These are phyloP conservation scores for Thymus quinquecostatus DNA, from an alignment of 257 asterid genomes.

Conservation along the genomic window DNA sequence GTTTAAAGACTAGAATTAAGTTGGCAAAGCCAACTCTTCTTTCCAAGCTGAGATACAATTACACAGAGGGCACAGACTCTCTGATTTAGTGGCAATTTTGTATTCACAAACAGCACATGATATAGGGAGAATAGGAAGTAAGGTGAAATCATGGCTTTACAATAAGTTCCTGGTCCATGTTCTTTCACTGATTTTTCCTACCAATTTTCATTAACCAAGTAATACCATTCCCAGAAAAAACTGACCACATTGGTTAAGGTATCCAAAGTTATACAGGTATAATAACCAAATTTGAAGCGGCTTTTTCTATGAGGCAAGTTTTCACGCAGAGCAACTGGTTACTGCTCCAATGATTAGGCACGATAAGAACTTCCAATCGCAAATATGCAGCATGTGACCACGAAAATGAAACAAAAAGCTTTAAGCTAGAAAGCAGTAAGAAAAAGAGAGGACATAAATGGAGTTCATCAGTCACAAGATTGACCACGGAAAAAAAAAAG, in stretches of 20 bases:
- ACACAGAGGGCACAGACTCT: too few species aligned
- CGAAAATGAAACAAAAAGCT: neutral
- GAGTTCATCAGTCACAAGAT: neutral
- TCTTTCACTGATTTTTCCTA: too few species aligned
- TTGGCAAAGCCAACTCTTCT: too few species aligned
- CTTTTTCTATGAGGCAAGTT: neutral
- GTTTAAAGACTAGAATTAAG: too few species aligned
- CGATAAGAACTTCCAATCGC: neutral
- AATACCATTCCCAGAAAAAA: neutral
- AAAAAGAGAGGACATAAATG: neutral
- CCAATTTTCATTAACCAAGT: neutral
- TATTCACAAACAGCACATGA: too few species aligned
- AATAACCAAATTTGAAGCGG: neutral
- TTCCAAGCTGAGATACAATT: too few species aligned
- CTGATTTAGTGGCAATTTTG: too few species aligned
- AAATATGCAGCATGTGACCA: neutral
- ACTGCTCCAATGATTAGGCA: neutral
- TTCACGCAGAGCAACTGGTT: neutral
- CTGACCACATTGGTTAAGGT: neutral
- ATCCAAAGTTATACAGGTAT: neutral
- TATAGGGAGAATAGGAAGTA: too few species aligned
- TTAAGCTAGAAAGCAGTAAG: too few species aligned
- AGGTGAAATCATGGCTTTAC: too few species aligned
- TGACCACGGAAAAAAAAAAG: neutral
- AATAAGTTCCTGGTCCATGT: too few species aligned